Conservation (phyloP, 768 basidiomycete species). For the Xerocomellus chrysenteron region DNA sequence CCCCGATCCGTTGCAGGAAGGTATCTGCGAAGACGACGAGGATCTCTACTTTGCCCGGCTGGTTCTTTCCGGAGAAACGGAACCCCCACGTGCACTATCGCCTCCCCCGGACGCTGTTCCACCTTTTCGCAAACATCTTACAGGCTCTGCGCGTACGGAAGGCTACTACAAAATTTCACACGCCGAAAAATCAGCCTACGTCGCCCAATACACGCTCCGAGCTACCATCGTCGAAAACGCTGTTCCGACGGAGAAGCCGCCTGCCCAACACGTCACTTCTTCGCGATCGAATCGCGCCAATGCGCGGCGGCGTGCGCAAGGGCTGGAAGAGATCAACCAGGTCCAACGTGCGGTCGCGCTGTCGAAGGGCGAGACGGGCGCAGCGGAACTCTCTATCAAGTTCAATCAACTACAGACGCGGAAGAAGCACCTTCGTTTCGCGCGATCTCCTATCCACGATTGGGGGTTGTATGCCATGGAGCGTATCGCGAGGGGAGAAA, state of each 20-base stretch:
- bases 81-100: conserved; percentile 26
- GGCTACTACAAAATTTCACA: conserved; percentile 95
- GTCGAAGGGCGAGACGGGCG: conserved; percentile 71
- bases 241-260: conserved; percentile 41
- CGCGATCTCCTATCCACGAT: conserved; percentile 93
- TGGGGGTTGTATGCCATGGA: conserved; percentile 99
- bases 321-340: conserved; percentile 92
- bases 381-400: conserved; percentile 79
- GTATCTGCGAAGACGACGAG: conserved; percentile 82
- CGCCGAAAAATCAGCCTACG: conserved; percentile 87
- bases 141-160: conserved; percentile 89
- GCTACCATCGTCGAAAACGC: conserved; percentile 45
- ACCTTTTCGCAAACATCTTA: conserved; percentile 72
- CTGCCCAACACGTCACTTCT: conserved; percentile 59
- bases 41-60: conserved; percentile 75
- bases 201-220: conserved; percentile 82
- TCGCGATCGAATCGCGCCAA: conserved; percentile 91
- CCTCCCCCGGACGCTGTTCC: conserved; percentile 42
- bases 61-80: conserved; percentile 27
- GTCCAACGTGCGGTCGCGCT: conserved; percentile 77
- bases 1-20: conserved; percentile 53
- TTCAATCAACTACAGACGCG: conserved; percentile 98
- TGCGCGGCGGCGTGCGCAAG: conserved; percentile 86
- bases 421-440: conserved; percentile 97
- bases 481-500: conserved; percentile 88